Evolutionary conservation across 176 grass and related monocot species (phyloP).

Genomic region (Phyllostachys edulis): DNA sequence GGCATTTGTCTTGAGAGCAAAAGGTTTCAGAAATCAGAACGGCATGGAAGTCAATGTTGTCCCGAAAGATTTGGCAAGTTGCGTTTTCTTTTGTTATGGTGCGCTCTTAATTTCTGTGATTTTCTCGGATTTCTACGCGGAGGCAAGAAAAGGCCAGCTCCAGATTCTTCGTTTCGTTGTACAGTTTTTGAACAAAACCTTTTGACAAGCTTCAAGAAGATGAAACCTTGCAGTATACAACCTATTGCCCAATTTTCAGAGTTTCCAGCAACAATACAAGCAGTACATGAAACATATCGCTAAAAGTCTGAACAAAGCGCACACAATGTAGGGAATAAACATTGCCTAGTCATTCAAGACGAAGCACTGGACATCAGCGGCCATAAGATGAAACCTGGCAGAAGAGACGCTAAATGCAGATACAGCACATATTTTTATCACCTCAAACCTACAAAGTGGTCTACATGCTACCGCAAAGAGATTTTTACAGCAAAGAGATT

Average conservation of each 20-base stretch:
- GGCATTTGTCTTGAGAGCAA: no score
- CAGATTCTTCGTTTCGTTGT: no score
- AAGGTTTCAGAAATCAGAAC: neutral
- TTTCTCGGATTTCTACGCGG: neutral
- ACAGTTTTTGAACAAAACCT: no score
- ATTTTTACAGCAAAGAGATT: neutral
- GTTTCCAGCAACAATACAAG: neutral
- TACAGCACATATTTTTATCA: neutral
- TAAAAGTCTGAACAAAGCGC: neutral
- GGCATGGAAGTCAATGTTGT: neutral
- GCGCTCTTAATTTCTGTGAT: neutral
- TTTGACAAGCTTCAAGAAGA: neutral
- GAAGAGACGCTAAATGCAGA: neutral
- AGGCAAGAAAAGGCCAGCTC: no score
- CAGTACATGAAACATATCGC: neutral
- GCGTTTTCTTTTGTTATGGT: no score
- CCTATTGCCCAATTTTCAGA: neutral
- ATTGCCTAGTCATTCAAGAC: neutral
- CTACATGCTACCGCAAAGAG: neutral
- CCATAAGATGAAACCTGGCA: neutral
- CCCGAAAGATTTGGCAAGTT: no score
- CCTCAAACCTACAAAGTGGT: neutral
- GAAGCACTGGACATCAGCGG: neutral
- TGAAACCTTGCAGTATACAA: neutral
- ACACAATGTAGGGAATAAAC: neutral